Evolutionary conservation across 2,329 filamentous ascomycete species (phyloP), one percentile per base, ranked within the genome.

Genomic region (Fusarium stilboides): DNA sequence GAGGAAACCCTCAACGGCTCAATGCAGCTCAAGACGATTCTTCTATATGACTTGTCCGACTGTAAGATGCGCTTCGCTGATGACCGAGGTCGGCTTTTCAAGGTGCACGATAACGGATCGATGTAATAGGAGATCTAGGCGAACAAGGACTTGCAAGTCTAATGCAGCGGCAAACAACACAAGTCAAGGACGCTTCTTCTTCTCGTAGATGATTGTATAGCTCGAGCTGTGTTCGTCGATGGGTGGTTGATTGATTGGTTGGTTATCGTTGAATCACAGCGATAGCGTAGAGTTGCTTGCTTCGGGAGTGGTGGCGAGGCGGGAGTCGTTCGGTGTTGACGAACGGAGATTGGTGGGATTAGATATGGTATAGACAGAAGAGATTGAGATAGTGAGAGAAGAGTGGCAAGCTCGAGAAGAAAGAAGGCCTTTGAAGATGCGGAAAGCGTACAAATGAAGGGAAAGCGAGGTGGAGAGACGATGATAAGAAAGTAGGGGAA

Each of bases 391-490:
- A 65, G 65, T 62, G 62, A 70, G 58, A 60, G 71, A 69, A 71
- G 70, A 70, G 73, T 69, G 66, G 75, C 72, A 80, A 78, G 74
- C 74, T 78, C 73, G 74, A 79, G 74, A 76, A 77, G 75, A 75
- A 77, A 76, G 76, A 79, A 76, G 76, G 75, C 68, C 75, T 75
- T 76, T 77, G 75, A 70, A 65, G 70, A 73, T 73, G 72, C 66
- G 69, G 72, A 76, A 74, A 70, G 75, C 73, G 75, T 72, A 74
- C 74, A 73, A 75, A 77, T 65, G 70, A 75, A 68, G 70, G 65
- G 76, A 69, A 74, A 65, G 76, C 70, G 75, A 75, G 75, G 75
- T 77, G 75, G 72, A 75, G 70, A 71, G 68, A 75, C 71, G 70
- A 72, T 73, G 74, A 77, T 75, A 76, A 76, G 75, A 72, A 75